Percentiles rank a stretch among this genome's conserved stretches.
Conservation (phyloP, 78 protist species). For the Dictyostelium firmibasis region DNA sequence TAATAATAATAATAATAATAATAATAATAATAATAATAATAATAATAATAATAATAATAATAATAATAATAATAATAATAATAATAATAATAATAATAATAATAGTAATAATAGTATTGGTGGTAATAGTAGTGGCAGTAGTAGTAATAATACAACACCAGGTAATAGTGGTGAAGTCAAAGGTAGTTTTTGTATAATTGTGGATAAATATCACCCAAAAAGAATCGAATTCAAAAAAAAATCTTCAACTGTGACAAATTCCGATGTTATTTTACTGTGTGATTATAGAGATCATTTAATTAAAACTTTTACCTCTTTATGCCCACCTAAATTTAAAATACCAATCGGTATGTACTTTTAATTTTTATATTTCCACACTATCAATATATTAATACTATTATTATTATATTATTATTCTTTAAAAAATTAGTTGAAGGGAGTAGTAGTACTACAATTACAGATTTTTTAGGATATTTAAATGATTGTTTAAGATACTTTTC, state of each 20-base stretch:
- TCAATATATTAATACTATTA: neutral
- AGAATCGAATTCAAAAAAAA: slow-evolving; percentile 41
- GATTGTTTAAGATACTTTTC: slow-evolving; percentile 19
- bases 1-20: neutral
- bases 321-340: slow-evolving; percentile 10
- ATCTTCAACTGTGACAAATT: neutral
- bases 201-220: slow-evolving; percentile 68
- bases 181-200: slow-evolving; percentile 51
- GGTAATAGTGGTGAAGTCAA: slow-evolving; percentile 35
- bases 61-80: neutral
- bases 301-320: slow-evolving; percentile 31
- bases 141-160: neutral
- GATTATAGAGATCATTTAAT: slow-evolving; percentile 69
- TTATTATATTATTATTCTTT: neutral
- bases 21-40: neutral
- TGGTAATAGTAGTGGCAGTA: slow-evolving; percentile 5
- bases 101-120: neutral
- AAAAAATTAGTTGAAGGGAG: neutral
- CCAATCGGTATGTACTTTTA: slow-evolving; percentile 27
- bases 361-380: no score
- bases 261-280: slow-evolving; percentile 16
- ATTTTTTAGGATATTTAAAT: slow-evolving; percentile 15
- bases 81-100: neutral
- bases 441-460: slow-evolving; percentile 1
- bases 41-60: neutral